phyloP scores from a whole-genome alignment of 164 flowering plant genomes.

The Houttuynia cordata region DNA sequence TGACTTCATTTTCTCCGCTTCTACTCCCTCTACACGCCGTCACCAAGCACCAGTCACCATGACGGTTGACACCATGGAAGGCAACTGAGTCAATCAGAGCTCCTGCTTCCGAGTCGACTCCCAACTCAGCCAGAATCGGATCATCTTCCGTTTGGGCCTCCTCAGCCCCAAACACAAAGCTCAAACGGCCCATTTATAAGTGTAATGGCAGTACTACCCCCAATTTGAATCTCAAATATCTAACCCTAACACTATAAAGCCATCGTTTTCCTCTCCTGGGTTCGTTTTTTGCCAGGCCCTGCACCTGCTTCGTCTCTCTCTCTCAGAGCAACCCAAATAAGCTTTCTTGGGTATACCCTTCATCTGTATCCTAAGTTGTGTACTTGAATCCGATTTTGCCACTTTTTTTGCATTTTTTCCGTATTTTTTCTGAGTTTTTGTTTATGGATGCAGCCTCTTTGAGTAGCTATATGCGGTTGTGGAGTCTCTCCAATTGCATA shows the following conservation, averaged over 20 bases:
- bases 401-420: too few species aligned
- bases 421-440: too few species aligned
- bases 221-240: neutral
- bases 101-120: neutral
- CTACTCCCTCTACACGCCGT: neutral
- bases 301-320: neutral
- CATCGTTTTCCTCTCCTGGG: too few species aligned
- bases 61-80: neutral
- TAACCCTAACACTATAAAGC: neutral
- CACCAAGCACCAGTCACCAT: too few species aligned
- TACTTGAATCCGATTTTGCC: too few species aligned
- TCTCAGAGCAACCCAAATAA: neutral
- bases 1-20: neutral
- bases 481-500: neutral
- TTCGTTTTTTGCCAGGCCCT: neutral
- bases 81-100: neutral
- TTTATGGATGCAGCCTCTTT: too few species aligned
- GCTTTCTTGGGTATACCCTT: neutral
- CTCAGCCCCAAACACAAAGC: too few species aligned
- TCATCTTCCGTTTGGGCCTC: too few species aligned
- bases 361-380: neutral
- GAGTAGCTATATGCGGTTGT: neutral
- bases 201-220: neutral
- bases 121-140: neutral
- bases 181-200: neutral